These are phyloP conservation scores for Osmozyma mogii DNA, from an alignment of 805 yeast species.

Conservation along the genomic window DNA sequence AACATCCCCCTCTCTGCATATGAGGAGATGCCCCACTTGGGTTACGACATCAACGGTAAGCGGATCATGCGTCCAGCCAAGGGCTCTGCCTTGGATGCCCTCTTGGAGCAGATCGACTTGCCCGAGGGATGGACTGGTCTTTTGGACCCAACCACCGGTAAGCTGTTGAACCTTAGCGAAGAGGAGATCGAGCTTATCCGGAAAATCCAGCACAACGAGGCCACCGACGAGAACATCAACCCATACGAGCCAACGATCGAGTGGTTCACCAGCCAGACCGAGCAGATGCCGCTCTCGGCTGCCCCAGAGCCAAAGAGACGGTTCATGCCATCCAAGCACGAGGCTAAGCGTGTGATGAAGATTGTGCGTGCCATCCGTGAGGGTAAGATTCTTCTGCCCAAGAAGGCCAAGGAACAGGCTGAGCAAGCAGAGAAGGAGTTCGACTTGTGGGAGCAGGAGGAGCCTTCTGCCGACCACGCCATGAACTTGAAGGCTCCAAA, in stretches of 20 bases:
- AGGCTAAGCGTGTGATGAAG: constrained; percentile 94
- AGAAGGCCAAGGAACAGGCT: constrained; percentile 41
- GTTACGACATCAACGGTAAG: constrained; percentile 94
- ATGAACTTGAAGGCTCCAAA: constrained; percentile 96
- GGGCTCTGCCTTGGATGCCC: constrained; percentile 87
- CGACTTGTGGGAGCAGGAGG: constrained; percentile 71
- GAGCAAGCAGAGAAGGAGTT: constrained; percentile 46
- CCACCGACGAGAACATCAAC: constrained; percentile 68
- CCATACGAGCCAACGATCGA: constrained; percentile 93
- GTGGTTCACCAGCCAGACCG: constrained; percentile 85
- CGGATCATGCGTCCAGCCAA: constrained; percentile 98
- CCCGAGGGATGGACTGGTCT: constrained; percentile 99
- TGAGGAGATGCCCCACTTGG: constrained; percentile 95
- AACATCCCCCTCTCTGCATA: constrained; percentile 89
- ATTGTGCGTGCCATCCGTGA: constrained; percentile 93
- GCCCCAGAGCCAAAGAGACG: constrained; percentile 96
- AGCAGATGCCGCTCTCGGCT: constrained; percentile 86
- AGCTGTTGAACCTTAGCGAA: constrained; percentile 67
- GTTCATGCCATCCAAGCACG: constrained; percentile 93
- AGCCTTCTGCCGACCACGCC: constrained; percentile 56
- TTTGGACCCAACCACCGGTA: constrained; percentile 82
- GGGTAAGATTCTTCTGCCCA: constrained; percentile 83
- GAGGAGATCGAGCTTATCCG: constrained; percentile 87
- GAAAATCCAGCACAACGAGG: constrained; percentile 78
- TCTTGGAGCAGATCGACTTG: constrained; percentile 82